These are phyloP conservation scores for Beauveria sp. DNA, from an alignment of 2,329 filamentous ascomycete genomes.

Conservation along the genomic window DNA sequence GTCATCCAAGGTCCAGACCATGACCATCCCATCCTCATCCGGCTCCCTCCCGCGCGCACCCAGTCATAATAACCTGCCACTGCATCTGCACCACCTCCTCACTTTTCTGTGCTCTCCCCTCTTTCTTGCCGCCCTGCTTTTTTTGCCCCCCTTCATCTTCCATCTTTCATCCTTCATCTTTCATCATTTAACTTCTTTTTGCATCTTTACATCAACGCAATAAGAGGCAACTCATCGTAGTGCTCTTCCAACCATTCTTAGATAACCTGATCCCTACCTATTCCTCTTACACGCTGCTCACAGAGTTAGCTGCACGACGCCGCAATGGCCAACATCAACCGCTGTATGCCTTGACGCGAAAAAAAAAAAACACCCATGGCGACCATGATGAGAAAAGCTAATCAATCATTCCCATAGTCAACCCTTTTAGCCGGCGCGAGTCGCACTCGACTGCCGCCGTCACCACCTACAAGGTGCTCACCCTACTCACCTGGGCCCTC, in stretches of 20 bases:
- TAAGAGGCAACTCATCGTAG: neutral
- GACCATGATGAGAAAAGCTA: neutral
- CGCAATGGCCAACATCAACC: conserved; percentile 24
- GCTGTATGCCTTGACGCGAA: conserved; percentile 18
- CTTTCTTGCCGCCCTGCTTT: neutral
- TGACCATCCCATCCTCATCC: conserved; percentile 5
- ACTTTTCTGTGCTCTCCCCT: neutral
- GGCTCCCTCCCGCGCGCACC: neutral
- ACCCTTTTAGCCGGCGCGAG: conserved; percentile 69
- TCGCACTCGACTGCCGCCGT: conserved; percentile 54
- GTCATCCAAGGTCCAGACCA: neutral
- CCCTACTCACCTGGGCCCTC: conserved; percentile 66
- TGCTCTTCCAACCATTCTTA: neutral
- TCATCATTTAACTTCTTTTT: neutral
- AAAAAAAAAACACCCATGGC: neutral
- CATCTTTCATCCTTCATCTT: neutral
- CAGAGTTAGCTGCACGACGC: neutral
- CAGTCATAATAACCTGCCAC: neutral
- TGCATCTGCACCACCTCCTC: neutral
- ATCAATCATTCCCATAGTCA: conserved; percentile 42
- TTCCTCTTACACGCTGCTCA: neutral
- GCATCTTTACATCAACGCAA: neutral
- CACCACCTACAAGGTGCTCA: conserved; percentile 67
- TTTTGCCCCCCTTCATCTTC: neutral
- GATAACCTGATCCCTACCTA: neutral